Base-by-base conservation (phyloP, 768 basidiomycete species). In the Pulveroboletus sp. region DNA sequence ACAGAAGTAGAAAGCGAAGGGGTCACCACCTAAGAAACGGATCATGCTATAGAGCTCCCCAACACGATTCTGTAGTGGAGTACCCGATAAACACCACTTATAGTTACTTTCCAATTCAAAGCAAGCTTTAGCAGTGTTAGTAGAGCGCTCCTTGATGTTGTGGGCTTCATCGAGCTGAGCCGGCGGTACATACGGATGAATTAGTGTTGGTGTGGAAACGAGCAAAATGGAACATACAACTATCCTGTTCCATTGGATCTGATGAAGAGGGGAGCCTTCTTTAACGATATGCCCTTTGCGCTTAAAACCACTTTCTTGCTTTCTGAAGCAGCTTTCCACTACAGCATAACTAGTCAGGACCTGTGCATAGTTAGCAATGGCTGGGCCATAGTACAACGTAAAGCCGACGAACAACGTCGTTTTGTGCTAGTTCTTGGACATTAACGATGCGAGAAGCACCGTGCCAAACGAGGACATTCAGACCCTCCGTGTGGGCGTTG, bases 41-140 rank as follows among this genome's bases (percentile, higher is more conserved):
- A 97, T 81, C 37, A 96, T 78, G 66, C 93, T 96, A 72, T 99
- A 99, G 43, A 99, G 71, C 66, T 99, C 96, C 56, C 96, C 96
- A n/a, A 99, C 96, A 57, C 96, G 86, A 63, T 97, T 97, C 68
- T 99, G 95, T 8, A 99, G 73, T 0, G 95, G 95, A 6, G 95
- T 97, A 6, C 94, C 94, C 30, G 93, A 96, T 27, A 99, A 74
- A 70, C 96, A 99, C 96, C 96, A 99, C 52, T 82, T 83, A 57
- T 81, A 91, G 43, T 79, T 80, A 47, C 86, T 81, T 56, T 85
- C 69, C 10, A 99, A 74, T 48, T 93, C 88, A 65, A 99, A 99
- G 0, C 92, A 81, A n/a, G 93, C 94, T 68, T 95, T 97, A 1
- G 95, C 94, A 0, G 95, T 97, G 64, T 95, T 97, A 1, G 91